These are phyloP conservation scores for Vanderwaltozyma verrucispora DNA, from an alignment of 805 yeast genomes.

Conservation along the genomic window DNA sequence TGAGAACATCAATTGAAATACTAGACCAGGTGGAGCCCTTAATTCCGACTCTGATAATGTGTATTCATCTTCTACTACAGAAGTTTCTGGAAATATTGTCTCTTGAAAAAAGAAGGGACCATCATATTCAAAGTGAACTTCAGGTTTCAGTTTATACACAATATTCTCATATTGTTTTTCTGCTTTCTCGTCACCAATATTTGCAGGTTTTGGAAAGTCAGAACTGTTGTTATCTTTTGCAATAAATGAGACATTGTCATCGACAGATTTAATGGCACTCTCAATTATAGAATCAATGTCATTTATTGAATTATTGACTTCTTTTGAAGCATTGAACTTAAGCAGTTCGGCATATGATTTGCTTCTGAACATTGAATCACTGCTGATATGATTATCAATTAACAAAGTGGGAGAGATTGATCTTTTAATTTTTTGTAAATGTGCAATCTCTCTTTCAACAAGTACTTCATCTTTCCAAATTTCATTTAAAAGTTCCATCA, in stretches of 20 bases:
- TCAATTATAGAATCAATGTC: conserved; percentile 21
- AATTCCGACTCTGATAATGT: conserved; percentile 42
- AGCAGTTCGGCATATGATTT: background rate
- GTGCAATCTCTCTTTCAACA: conserved; percentile 8
- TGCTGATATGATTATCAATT: background rate
- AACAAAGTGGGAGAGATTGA: conserved; percentile 1
- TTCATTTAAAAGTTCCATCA: conserved; percentile 57
- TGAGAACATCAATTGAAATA: conserved; percentile 65
- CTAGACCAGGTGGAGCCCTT: conserved; percentile 67
- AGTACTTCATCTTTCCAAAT: conserved; percentile 47
- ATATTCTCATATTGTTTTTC: conserved; percentile 4
- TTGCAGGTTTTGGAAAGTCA: too few species aligned
- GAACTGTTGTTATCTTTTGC: background rate
- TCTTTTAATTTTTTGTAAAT: background rate
- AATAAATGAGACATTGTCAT: conserved; percentile 22
- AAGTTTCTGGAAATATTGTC: conserved; percentile 39
- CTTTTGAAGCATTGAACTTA: background rate
- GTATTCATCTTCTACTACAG: conserved; percentile 38
- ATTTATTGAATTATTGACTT: conserved; percentile 1
- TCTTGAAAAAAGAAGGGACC: conserved; percentile 62
- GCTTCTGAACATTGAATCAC: background rate
- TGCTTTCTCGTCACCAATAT: conserved; percentile 9
- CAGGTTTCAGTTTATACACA: background rate
- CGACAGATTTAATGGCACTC: conserved; percentile 36
- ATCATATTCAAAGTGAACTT: conserved; percentile 31